Evolutionary conservation across 352 stramenopile species (phyloP).

Genomic region (Pythium brachiatum): DNA sequence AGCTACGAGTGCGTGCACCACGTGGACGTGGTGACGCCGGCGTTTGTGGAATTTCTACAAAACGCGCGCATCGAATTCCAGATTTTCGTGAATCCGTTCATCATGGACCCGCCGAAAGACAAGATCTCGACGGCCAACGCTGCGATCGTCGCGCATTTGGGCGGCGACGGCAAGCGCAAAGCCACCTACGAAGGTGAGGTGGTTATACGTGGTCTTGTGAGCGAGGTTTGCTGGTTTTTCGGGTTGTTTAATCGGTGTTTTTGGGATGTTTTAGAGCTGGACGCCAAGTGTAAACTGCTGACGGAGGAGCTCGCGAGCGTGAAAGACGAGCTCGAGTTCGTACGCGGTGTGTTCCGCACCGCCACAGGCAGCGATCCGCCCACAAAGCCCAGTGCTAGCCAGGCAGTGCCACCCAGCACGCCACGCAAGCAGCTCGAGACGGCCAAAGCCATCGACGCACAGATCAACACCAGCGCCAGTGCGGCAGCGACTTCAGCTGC

Average conservation of each 20-base stretch:
- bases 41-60: conserved; percentile 87
- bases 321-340: conserved; percentile 44
- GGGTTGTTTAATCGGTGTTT: neutral
- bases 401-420: conserved; percentile 28
- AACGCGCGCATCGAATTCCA: conserved; percentile 82
- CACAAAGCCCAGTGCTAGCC: neutral
- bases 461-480: conserved; percentile 12
- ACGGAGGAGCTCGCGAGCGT: conserved; percentile 38
- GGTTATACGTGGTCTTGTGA: neutral
- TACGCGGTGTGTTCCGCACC: conserved; percentile 49
- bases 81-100: conserved; percentile 88
- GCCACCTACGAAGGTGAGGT: conserved; percentile 22
- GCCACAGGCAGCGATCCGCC: conserved; percentile 49
- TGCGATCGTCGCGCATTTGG: conserved; percentile 63
- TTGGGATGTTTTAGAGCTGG: conserved; percentile 36
- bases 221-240: no score
- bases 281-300: conserved; percentile 48
- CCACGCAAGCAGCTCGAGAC: conserved; percentile 38
- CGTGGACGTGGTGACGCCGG: conserved; percentile 80
- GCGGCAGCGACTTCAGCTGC: neutral
- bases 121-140: conserved; percentile 76
- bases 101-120: conserved; percentile 82
- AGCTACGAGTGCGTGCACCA: conserved; percentile 90
- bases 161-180: conserved; percentile 41
- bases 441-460: conserved; percentile 26